A percentile compares a stretch with the other conserved stretches of the same genome.
Evolutionary conservation across 352 stramenopile genomes (phyloP).

Genomic region (Phytophthora nicotianae): DNA sequence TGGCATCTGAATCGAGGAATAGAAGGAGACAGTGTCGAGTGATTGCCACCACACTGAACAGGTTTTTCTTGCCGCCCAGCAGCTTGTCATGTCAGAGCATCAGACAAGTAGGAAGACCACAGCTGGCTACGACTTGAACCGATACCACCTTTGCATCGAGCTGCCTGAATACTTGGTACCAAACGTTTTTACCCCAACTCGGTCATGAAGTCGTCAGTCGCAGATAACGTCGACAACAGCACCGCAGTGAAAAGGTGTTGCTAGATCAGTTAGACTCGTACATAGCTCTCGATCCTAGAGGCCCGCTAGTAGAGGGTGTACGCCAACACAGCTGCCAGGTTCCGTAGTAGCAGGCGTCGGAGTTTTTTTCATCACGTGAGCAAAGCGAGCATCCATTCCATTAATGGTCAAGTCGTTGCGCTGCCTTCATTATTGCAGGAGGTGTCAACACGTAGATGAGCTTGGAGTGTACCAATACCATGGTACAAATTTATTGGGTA

Average conservation of each 20-base stretch:
- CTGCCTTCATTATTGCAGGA: too few species aligned
- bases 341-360: slow-evolving; percentile 19
- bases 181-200: too few species aligned
- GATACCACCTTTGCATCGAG: slow-evolving; percentile 6
- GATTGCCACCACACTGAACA: slow-evolving; percentile 33
- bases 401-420: background rate
- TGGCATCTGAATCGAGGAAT: slow-evolving; percentile 20
- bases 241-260: slow-evolving; percentile 18
- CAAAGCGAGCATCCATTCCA: too few species aligned
- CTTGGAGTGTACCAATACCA: background rate
- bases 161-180: background rate
- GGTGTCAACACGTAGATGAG: background rate
- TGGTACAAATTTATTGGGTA: background rate
- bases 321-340: slow-evolving; percentile 14
- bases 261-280: background rate
- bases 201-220: slow-evolving; percentile 21
- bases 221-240: slow-evolving; percentile 11
- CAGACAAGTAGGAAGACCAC: slow-evolving; percentile 1
- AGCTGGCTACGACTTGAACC: slow-evolving; percentile 15
- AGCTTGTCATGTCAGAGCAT: background rate
- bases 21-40: slow-evolving; percentile 20
- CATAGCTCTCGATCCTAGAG: background rate
- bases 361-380: background rate
- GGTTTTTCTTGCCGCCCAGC: slow-evolving; percentile 12
- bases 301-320: too few species aligned